Conservation (phyloP, 2,329 filamentous ascomycete species). For the Botrytis fabae region DNA sequence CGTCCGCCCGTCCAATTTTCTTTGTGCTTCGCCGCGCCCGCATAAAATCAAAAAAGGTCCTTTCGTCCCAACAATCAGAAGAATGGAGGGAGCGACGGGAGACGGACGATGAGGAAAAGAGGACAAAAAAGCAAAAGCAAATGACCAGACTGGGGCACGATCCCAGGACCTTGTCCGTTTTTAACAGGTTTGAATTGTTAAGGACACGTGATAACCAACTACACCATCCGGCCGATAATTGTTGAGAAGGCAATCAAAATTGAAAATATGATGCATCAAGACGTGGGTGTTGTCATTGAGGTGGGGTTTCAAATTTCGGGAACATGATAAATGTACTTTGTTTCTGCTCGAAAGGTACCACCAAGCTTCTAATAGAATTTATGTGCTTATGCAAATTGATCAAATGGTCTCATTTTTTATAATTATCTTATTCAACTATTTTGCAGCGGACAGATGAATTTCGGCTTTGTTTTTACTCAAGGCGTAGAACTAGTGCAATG, state of each 20-base stretch:
- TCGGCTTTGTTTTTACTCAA: neutral
- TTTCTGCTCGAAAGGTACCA: neutral
- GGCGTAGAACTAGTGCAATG: neutral
- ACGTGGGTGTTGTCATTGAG: rapidly evolving
- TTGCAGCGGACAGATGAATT: neutral
- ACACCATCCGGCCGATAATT: slow-evolving; percentile 15
- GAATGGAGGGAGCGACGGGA: neutral
- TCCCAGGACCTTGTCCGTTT: slow-evolving; percentile 13
- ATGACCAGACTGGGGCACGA: slow-evolving; percentile 15
- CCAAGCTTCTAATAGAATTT: neutral
- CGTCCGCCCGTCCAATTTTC: neutral
- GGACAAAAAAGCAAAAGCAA: rapidly evolving
- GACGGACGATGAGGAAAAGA: no score
- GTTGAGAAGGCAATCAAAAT: rapidly evolving
- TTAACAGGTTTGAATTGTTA: neutral
- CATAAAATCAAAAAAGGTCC: neutral
- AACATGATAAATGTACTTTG: neutral
- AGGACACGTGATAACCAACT: slow-evolving; percentile 22
- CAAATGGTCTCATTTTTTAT: neutral
- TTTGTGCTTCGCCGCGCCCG: neutral
- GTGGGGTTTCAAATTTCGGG: neutral
- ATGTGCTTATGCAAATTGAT: neutral
- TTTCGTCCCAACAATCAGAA: neutral
- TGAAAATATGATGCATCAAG: rapidly evolving
- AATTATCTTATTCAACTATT: neutral